A percentile compares a stretch with the other conserved stretches of the same genome.
Conservation (phyloP, 192 early-diverging fungal species). For the Gigaspora rosea region DNA sequence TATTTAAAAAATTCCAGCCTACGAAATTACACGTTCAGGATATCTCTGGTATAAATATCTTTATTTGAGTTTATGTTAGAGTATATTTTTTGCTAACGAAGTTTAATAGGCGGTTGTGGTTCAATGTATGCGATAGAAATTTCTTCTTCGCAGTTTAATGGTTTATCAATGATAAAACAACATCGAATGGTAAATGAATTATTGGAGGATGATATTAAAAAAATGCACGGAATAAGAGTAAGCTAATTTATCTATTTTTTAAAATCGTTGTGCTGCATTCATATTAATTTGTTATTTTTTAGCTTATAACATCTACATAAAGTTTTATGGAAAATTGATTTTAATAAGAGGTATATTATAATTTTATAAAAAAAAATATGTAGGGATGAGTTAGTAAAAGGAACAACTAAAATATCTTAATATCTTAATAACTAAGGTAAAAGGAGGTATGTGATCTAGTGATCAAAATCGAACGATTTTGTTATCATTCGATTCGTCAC, state of each 20-base stretch:
- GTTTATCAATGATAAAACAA: conserved; percentile 79
- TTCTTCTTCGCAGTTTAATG: conserved; percentile 75
- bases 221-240: conserved; percentile 86
- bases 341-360: no score
- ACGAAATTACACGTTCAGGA: conserved; percentile 75
- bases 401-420: no score
- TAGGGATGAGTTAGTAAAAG: no score
- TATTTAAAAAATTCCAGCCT: conserved; percentile 67
- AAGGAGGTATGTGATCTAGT: no score
- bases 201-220: conserved; percentile 88
- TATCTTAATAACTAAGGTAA: no score
- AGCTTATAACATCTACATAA: no score
- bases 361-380: no score
- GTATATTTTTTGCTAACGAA: background rate
- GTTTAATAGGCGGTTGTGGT: conserved; percentile 82
- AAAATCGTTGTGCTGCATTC: no score
- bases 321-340: no score
- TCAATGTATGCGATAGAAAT: conserved; percentile 96
- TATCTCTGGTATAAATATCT: conserved; percentile 66
- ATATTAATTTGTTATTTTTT: no score
- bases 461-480: no score
- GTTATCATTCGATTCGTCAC: no score
- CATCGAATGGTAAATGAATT: conserved; percentile 87
- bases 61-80: background rate
- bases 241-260: background rate